phyloP scores from a whole-genome alignment of 352 stramenopile genomes.

The Phytophthora hybrid region DNA sequence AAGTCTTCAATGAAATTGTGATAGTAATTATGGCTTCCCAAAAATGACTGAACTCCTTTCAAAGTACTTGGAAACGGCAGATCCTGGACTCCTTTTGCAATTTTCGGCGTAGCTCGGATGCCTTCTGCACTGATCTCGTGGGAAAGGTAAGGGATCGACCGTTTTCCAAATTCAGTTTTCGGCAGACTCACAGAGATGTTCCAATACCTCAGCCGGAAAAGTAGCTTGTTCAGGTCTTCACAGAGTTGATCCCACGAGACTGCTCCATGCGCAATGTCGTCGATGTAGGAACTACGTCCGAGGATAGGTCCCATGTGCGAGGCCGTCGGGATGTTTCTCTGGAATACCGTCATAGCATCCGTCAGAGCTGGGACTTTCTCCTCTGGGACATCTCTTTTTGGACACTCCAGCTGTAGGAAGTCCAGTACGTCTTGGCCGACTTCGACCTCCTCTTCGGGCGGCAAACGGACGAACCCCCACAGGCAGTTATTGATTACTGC shows the following conservation, averaged over 20 bases:
- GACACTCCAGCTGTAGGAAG: neutral
- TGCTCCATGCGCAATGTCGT: constrained; percentile 12
- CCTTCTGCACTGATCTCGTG: too few species aligned
- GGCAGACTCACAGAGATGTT: constrained; percentile 12
- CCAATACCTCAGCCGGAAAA: neutral
- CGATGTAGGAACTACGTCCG: constrained; percentile 12
- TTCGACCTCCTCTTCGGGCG: neutral
- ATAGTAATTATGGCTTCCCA: too few species aligned
- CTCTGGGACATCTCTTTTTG: neutral
- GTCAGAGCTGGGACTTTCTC: neutral
- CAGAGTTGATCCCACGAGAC: neutral
- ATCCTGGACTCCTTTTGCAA: too few species aligned
- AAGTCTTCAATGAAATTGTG: too few species aligned
- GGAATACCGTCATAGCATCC: neutral
- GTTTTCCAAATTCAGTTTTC: constrained; percentile 4
- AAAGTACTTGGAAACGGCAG: too few species aligned
- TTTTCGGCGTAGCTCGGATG: too few species aligned
- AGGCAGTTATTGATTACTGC: constrained; percentile 24
- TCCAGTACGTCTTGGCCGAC: constrained; percentile 10
- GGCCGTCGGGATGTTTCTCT: neutral
- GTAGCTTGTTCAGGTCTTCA: neutral
- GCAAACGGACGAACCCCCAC: constrained; percentile 17
- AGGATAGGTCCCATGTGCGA: neutral
- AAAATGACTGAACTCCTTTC: too few species aligned
- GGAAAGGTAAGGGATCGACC: too few species aligned